Evolutionary conservation across 805 yeast genomes (phyloP).

Genomic region (Lipomyces mesembrius): DNA sequence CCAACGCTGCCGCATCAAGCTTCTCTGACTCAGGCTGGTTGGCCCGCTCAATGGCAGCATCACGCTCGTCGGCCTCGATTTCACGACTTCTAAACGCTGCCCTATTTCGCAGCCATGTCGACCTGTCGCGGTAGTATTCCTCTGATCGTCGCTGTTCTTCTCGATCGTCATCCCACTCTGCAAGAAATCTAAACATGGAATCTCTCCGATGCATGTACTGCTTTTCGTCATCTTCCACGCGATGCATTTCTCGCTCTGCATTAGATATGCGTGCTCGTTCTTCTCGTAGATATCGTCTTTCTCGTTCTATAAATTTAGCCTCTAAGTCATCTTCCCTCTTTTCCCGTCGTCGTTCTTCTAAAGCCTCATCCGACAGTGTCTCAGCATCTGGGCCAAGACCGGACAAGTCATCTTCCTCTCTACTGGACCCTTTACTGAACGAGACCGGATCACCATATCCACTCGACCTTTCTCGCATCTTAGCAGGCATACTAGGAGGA

Average conservation of each 20-base stretch:
- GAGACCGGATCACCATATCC: slow-evolving; percentile 20
- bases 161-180: slow-evolving; percentile 37
- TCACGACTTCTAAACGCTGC: slow-evolving; percentile 33
- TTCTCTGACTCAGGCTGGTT: not conserved
- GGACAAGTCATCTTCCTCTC: slow-evolving; percentile 14
- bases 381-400: slow-evolving; percentile 22
- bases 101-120: slow-evolving; percentile 35
- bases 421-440: slow-evolving; percentile 17
- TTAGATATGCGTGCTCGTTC: slow-evolving; percentile 30
- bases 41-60: slow-evolving; percentile 22
- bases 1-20: slow-evolving; percentile 19
- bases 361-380: slow-evolving; percentile 28
- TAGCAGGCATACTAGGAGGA: slow-evolving; percentile 13
- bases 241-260: slow-evolving; percentile 34
- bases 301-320: slow-evolving; percentile 31
- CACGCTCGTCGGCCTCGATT: slow-evolving; percentile 33
- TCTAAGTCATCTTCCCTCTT: slow-evolving; percentile 31
- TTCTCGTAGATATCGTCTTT: slow-evolving; percentile 34
- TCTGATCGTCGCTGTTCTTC: slow-evolving; percentile 30
- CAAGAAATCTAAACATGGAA: slow-evolving; percentile 19
- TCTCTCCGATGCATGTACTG: slow-evolving; percentile 12
- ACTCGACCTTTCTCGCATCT: slow-evolving; percentile 11
- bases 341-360: slow-evolving; percentile 32
- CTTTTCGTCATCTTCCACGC: slow-evolving; percentile 33
- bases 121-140: slow-evolving; percentile 38